Evolutionary conservation across 108 stramenopile genomes (phyloP), one percentile per base, ranked within the genome.

Genomic region (Phaeodactylum tricornutum): DNA sequence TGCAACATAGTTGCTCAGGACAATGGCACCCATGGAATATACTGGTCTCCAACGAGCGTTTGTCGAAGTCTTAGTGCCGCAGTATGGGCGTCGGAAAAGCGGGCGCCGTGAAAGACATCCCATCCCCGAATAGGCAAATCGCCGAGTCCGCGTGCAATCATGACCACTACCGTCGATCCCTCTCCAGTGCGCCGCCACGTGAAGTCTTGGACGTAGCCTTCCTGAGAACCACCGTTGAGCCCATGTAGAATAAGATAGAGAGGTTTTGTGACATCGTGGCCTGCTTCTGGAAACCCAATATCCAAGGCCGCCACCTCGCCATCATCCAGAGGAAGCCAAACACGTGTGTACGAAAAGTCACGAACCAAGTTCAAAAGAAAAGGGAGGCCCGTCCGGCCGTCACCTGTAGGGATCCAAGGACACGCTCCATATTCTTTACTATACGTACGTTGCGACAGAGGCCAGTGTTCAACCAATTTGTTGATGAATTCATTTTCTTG

Each of bases 221-320:
- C 92, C 3, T 65, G 51, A 24, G 64, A 69, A 0, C 91, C 91
- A 21, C 94, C 92, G 43, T 87, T 90, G 24, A 96, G 67, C 6
- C 94, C 94, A 68, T 96, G 94, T 29, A 96, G 57, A 0, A 96
- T 61, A 3, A 95, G 25, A 67, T 87, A 92, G 8, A 93, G 61
- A 5, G 92, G 92, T 39, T 77, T 71, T 11, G 49, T 42, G 0
- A 40, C 19, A 40, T 84, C 51, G 20, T 79, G 75, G 9, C 77
- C 61, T 0, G 20, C 38, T 16, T 20, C 29, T 14, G 93, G 87
- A 56, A 92, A 77, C n/a, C 75, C 62, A 42, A 90, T 54, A 59
- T 96, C 92, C 21, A 96, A 43, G 5, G 87, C 91, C 0, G 92
- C 49, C 33, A 53, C 48, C 48, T 92, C 89, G 7, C 49, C 50